phyloP scores from a whole-genome alignment of 2,329 filamentous ascomycete species.

The Diaporthe sp. region DNA sequence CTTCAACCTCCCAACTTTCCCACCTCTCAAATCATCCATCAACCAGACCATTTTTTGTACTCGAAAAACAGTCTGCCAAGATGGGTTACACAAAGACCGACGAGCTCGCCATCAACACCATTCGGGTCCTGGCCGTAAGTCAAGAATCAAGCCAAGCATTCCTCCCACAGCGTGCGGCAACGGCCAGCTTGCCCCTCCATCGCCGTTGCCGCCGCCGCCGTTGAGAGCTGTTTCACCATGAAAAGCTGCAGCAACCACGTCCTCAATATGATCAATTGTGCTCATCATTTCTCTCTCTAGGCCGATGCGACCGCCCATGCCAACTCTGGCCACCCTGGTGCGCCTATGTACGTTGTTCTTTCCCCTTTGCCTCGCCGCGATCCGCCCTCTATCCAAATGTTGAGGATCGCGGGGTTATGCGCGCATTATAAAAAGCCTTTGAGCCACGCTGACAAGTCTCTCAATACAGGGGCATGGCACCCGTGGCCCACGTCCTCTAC shows the following conservation, averaged over 20 bases:
- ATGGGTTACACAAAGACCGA: conserved; percentile 95
- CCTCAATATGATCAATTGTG: conserved; percentile 42
- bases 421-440: background rate
- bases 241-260: background rate
- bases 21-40: background rate
- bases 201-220: background rate
- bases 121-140: conserved; percentile 95
- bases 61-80: conserved; percentile 58
- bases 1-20: conserved; percentile 36
- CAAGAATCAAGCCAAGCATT: conserved; percentile 60
- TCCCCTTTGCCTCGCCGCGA: conserved; percentile 1
- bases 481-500: conserved; percentile 95
- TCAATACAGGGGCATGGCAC: conserved; percentile 80
- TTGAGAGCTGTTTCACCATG: conserved; percentile 19
- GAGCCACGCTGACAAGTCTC: background rate
- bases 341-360: conserved; percentile 81
- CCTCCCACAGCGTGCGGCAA: background rate
- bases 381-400: background rate
- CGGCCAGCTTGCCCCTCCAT: conserved; percentile 30
- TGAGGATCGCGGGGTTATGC: conserved; percentile 9
- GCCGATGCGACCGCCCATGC: conserved; percentile 96
- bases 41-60: conserved; percentile 31
- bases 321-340: conserved; percentile 98
- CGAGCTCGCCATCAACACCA: conserved; percentile 96
- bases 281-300: conserved; percentile 62